Percentiles rank a stretch among this genome's conserved stretches.
phyloP scores from a whole-genome alignment of 805 yeast genomes.

The Candida multigemmis region DNA sequence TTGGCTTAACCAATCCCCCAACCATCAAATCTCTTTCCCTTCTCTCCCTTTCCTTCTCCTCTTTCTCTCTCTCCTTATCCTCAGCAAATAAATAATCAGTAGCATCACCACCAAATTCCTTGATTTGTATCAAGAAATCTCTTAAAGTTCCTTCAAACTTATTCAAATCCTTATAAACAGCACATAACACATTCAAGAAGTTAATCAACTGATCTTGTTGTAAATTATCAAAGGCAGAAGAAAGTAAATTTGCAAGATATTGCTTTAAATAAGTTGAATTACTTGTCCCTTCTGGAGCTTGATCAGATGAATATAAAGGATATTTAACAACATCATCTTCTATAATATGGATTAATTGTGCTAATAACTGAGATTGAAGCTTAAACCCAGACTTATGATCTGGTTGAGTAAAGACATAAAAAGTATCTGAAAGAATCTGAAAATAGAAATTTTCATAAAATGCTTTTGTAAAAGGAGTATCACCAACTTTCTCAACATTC shows the following conservation, averaged over 20 bases:
- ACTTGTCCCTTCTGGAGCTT: slow-evolving; percentile 79
- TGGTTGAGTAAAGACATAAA: slow-evolving; percentile 88
- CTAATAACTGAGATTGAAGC: slow-evolving; percentile 75
- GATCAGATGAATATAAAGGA: slow-evolving; percentile 73
- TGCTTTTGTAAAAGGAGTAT: slow-evolving; percentile 65
- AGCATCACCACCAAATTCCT: slow-evolving; percentile 91
- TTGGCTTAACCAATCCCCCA: slow-evolving; percentile 91
- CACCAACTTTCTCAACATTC: slow-evolving; percentile 74
- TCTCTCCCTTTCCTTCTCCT: slow-evolving; percentile 60
- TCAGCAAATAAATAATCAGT: slow-evolving; percentile 93
- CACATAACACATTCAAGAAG: slow-evolving; percentile 70
- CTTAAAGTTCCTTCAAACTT: slow-evolving; percentile 80
- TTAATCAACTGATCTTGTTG: slow-evolving; percentile 73
- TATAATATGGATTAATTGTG: slow-evolving; percentile 76
- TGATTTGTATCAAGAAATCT: slow-evolving; percentile 93
- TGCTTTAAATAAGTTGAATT: slow-evolving; percentile 73
- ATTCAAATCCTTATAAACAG: slow-evolving; percentile 61
- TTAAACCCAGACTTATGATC: slow-evolving; percentile 97
- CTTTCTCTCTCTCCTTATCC: slow-evolving; percentile 71
- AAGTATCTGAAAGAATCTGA: slow-evolving; percentile 84
- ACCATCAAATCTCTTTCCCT: slow-evolving; percentile 77
- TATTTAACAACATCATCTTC: slow-evolving; percentile 64
- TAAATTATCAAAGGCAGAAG: slow-evolving; percentile 88
- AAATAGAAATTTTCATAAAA: slow-evolving; percentile 85
- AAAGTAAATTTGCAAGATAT: slow-evolving; percentile 72